Conservation (phyloP, 2,329 filamentous ascomycete species). For the Calonectria montana region DNA sequence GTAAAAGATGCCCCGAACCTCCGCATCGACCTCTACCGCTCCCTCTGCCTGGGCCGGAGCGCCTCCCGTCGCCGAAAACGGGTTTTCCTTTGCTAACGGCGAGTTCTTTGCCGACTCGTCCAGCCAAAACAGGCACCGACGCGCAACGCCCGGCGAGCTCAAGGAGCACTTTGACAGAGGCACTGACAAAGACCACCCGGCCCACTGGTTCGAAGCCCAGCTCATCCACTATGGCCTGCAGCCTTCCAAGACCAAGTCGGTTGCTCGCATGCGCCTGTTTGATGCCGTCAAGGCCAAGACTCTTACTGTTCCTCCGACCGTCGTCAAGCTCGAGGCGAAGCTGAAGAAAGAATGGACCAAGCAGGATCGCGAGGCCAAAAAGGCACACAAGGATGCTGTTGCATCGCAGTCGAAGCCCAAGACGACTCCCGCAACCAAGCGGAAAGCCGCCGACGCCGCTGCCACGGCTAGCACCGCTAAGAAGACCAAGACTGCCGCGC, state of each 20-base stretch:
- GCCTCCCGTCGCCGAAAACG: constrained; percentile 42
- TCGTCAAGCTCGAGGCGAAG: constrained; percentile 62
- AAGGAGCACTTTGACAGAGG: constrained; percentile 57
- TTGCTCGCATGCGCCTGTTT: constrained; percentile 68
- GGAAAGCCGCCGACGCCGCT: background rate
- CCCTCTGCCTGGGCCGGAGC: constrained; percentile 25
- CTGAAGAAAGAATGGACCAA: constrained; percentile 69
- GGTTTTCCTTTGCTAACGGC: constrained; percentile 56
- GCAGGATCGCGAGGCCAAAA: constrained; percentile 59
- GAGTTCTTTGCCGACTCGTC: constrained; percentile 58
- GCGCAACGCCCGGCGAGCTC: constrained; percentile 57
- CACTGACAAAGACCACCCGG: constrained; percentile 60
- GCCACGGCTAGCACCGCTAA: background rate
- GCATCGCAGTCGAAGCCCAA: background rate
- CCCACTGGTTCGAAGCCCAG: constrained; percentile 72
- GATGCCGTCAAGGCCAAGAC: constrained; percentile 63
- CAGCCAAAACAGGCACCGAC: constrained; percentile 57
- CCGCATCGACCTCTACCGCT: background rate
- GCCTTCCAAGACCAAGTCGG: constrained; percentile 67
- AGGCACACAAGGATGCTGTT: background rate
- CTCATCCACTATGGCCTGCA: constrained; percentile 71
- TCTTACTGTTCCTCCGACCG: constrained; percentile 60
- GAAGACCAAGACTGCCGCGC: background rate
- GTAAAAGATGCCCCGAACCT: background rate
- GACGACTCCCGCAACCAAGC: background rate